These are phyloP conservation scores for Begonia peltatifolia DNA, from an alignment of 306 rosid species.

Conservation along the genomic window DNA sequence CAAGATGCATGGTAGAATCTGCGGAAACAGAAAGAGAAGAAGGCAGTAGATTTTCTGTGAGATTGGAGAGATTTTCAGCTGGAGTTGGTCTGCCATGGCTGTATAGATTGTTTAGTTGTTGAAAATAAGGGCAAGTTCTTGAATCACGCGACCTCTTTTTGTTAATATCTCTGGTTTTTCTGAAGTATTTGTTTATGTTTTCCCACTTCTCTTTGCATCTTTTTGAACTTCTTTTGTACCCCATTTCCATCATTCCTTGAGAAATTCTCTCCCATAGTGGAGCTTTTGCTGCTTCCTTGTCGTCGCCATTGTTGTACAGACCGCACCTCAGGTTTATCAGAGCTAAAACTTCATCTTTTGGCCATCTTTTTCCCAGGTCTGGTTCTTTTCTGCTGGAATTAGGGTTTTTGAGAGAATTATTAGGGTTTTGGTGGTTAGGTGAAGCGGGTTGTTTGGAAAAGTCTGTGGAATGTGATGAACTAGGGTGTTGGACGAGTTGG, in stretches of 20 bases:
- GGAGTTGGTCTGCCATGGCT: slow-evolving; percentile 31
- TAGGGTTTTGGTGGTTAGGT: slow-evolving; percentile 4
- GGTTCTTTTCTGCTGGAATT: slow-evolving; percentile 6
- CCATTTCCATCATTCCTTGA: slow-evolving; percentile 61
- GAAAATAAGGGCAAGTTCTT: slow-evolving; percentile 87
- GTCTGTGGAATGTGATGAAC: slow-evolving; percentile 12
- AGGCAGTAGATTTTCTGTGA: slow-evolving; percentile 6
- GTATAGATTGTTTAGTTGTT: slow-evolving; percentile 44
- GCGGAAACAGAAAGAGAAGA: slow-evolving; percentile 23
- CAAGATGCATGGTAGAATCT: slow-evolving; percentile 12
- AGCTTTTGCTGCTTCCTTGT: slow-evolving; percentile 23
- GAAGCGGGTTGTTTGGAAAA: slow-evolving; percentile 15
- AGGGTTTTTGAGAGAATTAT: slow-evolving; percentile 14
- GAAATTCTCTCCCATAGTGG: slow-evolving; percentile 95
- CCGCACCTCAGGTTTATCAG: slow-evolving; percentile 60
- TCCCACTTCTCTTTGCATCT: slow-evolving; percentile 96
- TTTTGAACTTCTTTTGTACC: slow-evolving; percentile 72
- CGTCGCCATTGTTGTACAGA: slow-evolving; percentile 20
- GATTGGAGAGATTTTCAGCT: slow-evolving; percentile 11
- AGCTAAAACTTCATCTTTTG: slow-evolving; percentile 73
- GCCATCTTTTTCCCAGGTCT: slow-evolving; percentile 77
- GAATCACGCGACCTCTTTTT: slow-evolving; percentile 74
- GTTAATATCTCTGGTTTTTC: slow-evolving; percentile 56
- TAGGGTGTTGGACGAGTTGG: slow-evolving; percentile 28
- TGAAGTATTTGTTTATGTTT: slow-evolving; percentile 80